A percentile compares a stretch with the other conserved stretches of the same genome.
phyloP scores from a whole-genome alignment of 495 filamentous ascomycete genomes.

The Mytilinidion resinicola region DNA sequence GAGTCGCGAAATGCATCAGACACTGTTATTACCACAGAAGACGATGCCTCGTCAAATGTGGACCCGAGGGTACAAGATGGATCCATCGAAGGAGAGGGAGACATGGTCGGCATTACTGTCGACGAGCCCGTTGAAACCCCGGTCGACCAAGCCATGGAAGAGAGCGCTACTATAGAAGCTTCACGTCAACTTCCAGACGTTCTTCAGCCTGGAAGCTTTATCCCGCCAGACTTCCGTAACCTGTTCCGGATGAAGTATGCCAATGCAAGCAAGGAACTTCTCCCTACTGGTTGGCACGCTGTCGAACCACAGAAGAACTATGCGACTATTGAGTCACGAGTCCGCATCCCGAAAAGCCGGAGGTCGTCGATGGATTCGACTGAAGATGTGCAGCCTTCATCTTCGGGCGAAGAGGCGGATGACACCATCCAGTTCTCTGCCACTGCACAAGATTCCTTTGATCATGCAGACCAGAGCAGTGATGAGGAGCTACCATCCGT shows the following conservation, averaged over 20 bases:
- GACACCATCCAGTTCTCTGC: slow-evolving; percentile 20
- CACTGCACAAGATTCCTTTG: slow-evolving; percentile 7
- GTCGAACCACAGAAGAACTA: slow-evolving; percentile 48
- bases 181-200: slow-evolving; percentile 40
- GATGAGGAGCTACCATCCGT: slow-evolving; percentile 20
- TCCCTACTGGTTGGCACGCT: slow-evolving; percentile 60
- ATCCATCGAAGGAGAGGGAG: slow-evolving; percentile 84
- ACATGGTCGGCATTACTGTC: slow-evolving; percentile 87
- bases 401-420: slow-evolving; percentile 23
- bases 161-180: slow-evolving; percentile 29
- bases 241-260: slow-evolving; percentile 67
- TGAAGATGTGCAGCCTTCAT: slow-evolving; percentile 17
- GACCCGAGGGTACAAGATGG: slow-evolving; percentile 64
- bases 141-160: slow-evolving; percentile 19
- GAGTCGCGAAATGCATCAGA: slow-evolving; percentile 58
- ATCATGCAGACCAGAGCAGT: slow-evolving; percentile 16
- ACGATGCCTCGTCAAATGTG: slow-evolving; percentile 63
- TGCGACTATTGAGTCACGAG: slow-evolving; percentile 52
- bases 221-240: slow-evolving; percentile 53
- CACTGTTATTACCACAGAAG: slow-evolving; percentile 62
- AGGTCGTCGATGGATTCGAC: slow-evolving; percentile 35
- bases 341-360: slow-evolving; percentile 27
- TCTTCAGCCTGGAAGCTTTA: slow-evolving; percentile 42
- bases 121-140: slow-evolving; percentile 48
- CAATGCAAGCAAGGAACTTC: slow-evolving; percentile 42